These are phyloP conservation scores for Serendipita sp. DNA, from an alignment of 768 basidiomycete genomes.

Conservation along the genomic window DNA sequence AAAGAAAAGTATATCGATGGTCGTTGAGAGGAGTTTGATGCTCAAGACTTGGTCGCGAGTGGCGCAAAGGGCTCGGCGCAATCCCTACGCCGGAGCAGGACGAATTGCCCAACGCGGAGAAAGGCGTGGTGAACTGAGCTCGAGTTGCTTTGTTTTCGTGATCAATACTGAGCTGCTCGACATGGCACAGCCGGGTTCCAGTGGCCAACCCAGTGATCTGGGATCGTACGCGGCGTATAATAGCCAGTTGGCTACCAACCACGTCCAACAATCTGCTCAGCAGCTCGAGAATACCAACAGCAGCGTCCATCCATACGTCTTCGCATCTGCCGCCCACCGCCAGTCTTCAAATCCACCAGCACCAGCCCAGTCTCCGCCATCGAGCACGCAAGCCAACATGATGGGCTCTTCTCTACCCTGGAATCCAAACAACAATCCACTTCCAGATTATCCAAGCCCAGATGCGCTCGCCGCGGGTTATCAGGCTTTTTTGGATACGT, in stretches of 20 bases:
- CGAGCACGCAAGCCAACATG: neutral
- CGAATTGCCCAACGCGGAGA: too few relatives aligned
- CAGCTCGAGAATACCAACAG: neutral
- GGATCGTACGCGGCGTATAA: too few relatives aligned
- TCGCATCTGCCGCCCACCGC: neutral
- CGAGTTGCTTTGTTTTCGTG: too few relatives aligned
- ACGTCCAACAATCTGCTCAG: neutral
- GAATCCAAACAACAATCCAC: neutral
- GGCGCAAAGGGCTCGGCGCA: too few relatives aligned
- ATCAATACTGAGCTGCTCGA: too few relatives aligned
- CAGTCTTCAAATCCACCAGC: neutral
- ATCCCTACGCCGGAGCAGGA: too few relatives aligned
- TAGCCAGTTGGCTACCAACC: neutral
- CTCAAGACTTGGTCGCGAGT: too few relatives aligned
- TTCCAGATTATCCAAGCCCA: neutral
- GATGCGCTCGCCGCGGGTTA: neutral
- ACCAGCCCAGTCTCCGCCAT: neutral
- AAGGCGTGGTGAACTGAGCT: too few relatives aligned
- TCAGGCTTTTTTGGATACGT: neutral
- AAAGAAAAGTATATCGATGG: too few relatives aligned
- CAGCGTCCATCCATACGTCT: neutral
- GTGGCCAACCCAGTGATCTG: too few relatives aligned
- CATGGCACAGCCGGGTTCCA: too few relatives aligned
- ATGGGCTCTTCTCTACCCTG: neutral
- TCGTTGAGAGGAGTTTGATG: too few relatives aligned